These are phyloP conservation scores for Debaryomyces prosopidis DNA, from an alignment of 805 yeast genomes.

Conservation along the genomic window DNA sequence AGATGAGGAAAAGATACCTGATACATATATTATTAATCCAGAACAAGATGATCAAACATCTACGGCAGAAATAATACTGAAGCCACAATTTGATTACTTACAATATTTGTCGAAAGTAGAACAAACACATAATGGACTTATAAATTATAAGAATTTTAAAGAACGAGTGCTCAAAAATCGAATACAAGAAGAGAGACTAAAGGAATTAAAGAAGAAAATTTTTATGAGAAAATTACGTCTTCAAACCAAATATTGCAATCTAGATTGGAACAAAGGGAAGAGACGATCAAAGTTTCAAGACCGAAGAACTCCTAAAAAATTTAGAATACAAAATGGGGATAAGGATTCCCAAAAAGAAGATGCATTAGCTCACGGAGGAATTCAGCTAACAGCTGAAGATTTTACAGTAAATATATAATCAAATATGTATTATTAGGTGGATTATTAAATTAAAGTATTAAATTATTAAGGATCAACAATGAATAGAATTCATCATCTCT, in stretches of 20 bases:
- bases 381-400: conserved; percentile 10
- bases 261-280: conserved; percentile 8
- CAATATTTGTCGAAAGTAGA: conserved; percentile 7
- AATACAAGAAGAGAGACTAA: conserved; percentile 1
- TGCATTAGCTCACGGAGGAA: conserved; percentile 13
- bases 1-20: conserved; percentile 7
- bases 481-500: not conserved
- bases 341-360: not conserved
- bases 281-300: not conserved
- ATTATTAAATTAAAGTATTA: not conserved
- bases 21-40: not conserved
- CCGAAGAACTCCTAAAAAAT: conserved; percentile 5
- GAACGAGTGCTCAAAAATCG: conserved; percentile 3
- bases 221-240: conserved; percentile 11
- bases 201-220: conserved; percentile 3
- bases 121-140: conserved; percentile 1
- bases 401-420: conserved; percentile 6
- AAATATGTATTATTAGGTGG: conserved; percentile 1
- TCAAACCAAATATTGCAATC: conserved; percentile 2
- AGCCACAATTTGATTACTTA: not conserved
- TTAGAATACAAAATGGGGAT: not conserved
- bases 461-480: not conserved
- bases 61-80: not conserved
- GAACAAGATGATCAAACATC: not conserved
- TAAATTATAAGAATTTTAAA: conserved; percentile 6